Conservation (phyloP, 805 yeast species). For the Pichia gijzeniarum region DNA sequence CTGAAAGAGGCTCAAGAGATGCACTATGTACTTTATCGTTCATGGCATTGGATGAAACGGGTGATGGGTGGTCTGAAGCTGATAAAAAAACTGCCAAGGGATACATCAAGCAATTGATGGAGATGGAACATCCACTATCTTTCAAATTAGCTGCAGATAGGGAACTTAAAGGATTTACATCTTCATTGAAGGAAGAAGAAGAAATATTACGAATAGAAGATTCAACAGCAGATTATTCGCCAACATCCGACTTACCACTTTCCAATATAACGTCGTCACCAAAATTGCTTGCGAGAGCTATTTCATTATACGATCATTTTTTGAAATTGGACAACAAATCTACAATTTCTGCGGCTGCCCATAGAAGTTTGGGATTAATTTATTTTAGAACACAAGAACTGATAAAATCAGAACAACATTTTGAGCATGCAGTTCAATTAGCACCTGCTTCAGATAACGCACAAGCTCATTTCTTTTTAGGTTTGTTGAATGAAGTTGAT, state of each 20-base stretch:
- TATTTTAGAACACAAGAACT: constrained; percentile 50
- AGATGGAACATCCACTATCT: constrained; percentile 63
- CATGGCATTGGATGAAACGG: constrained; percentile 41
- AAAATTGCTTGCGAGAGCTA: constrained; percentile 40
- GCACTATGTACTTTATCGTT: constrained; percentile 73
- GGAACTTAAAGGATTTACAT: constrained; percentile 33
- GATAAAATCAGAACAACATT: constrained; percentile 45
- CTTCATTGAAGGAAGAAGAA: neutral
- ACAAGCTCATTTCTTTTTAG: constrained; percentile 71
- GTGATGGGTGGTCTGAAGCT: constrained; percentile 33
- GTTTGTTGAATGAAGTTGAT: constrained; percentile 60
- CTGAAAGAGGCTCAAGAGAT: constrained; percentile 74
- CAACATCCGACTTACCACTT: constrained; percentile 12
- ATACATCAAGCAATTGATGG: constrained; percentile 51
- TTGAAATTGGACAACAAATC: constrained; percentile 51
- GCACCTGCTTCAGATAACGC: constrained; percentile 63
- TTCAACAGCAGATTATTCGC: constrained; percentile 19
- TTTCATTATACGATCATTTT: constrained; percentile 51
- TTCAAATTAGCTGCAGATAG: constrained; percentile 76
- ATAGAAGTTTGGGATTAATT: constrained; percentile 56
- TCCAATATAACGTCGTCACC: constrained; percentile 11
- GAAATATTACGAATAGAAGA: constrained; percentile 1
- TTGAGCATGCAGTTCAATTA: constrained; percentile 52
- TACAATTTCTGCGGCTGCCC: constrained; percentile 64
- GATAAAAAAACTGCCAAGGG: constrained; percentile 59